Evolutionary conservation across 495 filamentous ascomycete species (phyloP).

Genomic region (Penicillium antarcticum): DNA sequence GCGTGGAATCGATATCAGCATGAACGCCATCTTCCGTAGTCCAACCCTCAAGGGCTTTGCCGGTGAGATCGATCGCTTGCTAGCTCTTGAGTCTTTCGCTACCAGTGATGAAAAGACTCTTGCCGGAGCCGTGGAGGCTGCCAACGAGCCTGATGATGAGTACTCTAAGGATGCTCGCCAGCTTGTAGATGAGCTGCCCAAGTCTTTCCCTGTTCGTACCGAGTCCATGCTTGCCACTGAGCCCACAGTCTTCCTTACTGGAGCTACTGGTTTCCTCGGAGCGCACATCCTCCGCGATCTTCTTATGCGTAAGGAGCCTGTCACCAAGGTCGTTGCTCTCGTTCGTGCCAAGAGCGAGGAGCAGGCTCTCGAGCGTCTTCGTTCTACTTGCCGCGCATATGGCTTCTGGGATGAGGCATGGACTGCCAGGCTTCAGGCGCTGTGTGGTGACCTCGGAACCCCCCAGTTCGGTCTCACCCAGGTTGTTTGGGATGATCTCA

Average conservation of each 20-base stretch:
- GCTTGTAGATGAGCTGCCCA: constrained; percentile 49
- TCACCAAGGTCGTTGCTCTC: constrained; percentile 68
- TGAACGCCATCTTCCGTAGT: constrained; percentile 72
- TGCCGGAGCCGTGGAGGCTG: constrained; percentile 16
- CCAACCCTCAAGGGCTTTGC: constrained; percentile 73
- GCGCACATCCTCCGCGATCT: constrained; percentile 76
- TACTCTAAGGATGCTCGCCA: constrained; percentile 67
- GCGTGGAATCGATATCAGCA: constrained; percentile 63
- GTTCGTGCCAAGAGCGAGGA: constrained; percentile 63
- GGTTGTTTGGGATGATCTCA: constrained; percentile 59
- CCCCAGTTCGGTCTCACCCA: constrained; percentile 68
- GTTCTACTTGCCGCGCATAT: constrained; percentile 53
- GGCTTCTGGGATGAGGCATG: constrained; percentile 78
- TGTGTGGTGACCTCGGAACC: constrained; percentile 70
- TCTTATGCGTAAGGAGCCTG: constrained; percentile 54
- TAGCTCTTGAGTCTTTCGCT: constrained; percentile 37
- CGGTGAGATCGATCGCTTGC: constrained; percentile 66
- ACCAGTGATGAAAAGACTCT: constrained; percentile 28
- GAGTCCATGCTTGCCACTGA: constrained; percentile 27
- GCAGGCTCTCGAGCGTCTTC: constrained; percentile 49
- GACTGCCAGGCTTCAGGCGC: constrained; percentile 56
- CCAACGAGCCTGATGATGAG: constrained; percentile 46
- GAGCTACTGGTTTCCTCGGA: constrained; percentile 89
- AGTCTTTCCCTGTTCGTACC: constrained; percentile 27
- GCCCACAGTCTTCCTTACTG: constrained; percentile 76